Evolutionary conservation across 192 early-diverging fungal genomes (phyloP).

Genomic region (Backusella parvicylindrica): DNA sequence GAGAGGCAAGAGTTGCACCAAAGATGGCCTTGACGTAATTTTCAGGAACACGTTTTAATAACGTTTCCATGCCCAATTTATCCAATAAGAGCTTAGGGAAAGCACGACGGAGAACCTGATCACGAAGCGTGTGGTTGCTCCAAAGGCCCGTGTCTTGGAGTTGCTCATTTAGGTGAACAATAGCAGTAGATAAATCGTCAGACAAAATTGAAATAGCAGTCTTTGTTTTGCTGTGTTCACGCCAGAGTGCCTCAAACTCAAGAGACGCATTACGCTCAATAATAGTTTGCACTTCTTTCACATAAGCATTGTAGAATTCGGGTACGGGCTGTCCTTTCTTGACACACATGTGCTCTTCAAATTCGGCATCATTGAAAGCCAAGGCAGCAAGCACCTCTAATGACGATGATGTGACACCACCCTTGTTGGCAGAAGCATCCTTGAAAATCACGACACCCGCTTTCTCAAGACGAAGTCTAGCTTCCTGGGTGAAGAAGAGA

Average conservation of each 20-base stretch:
- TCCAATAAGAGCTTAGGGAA: conserved; percentile 92
- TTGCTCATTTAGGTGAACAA: conserved; percentile 91
- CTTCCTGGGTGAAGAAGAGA: conserved; percentile 98
- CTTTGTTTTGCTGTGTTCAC: conserved; percentile 75
- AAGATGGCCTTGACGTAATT: conserved; percentile 97
- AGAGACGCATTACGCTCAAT: conserved; percentile 97
- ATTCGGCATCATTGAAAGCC: conserved; percentile 89
- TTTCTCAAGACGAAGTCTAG: conserved; percentile 93
- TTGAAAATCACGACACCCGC: conserved; percentile 95
- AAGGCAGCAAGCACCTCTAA: conserved; percentile 96
- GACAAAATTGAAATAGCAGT: conserved; percentile 82
- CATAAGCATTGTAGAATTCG: conserved; percentile 90
- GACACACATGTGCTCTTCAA: conserved; percentile 89
- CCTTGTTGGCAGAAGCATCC: conserved; percentile 99
- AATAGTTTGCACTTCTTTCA: conserved; percentile 85
- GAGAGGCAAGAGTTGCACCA: conserved; percentile 90
- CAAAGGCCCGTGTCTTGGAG: conserved; percentile 90
- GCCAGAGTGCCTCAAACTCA: conserved; percentile 95
- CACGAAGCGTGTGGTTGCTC: conserved; percentile 84
- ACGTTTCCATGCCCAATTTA: conserved; percentile 83
- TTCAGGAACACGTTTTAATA: conserved; percentile 90
- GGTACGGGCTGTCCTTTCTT: conserved; percentile 63
- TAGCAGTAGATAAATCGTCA: conserved; percentile 88
- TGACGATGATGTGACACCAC: conserved; percentile 97
- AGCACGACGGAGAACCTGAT: conserved; percentile 80